Conservation (phyloP, 2,329 filamentous ascomycete genomes). For the Chalara sp. region DNA sequence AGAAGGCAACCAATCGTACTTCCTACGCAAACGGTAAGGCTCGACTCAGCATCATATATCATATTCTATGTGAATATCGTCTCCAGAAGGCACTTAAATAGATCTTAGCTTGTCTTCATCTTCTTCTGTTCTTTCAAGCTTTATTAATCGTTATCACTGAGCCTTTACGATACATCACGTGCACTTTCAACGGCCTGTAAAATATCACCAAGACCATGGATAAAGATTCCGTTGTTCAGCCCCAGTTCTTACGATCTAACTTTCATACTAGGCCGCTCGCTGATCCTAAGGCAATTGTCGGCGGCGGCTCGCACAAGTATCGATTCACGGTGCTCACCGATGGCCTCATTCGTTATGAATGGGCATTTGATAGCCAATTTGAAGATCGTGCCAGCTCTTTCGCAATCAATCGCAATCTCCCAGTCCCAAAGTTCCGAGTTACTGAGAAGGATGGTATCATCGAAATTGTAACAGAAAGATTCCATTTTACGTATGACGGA, state of each 20-base stretch:
- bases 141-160: too few relatives aligned
- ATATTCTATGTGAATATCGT: too few relatives aligned
- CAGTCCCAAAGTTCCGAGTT: constrained; percentile 40
- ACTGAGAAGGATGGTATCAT: constrained; percentile 39
- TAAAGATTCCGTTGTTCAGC: too few relatives aligned
- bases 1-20: too few relatives aligned
- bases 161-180: too few relatives aligned
- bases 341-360: constrained; percentile 53
- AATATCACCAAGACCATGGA: too few relatives aligned
- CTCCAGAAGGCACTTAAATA: too few relatives aligned
- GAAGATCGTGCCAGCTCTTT: constrained; percentile 58
- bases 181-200: too few relatives aligned
- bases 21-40: too few relatives aligned
- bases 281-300: constrained; percentile 37
- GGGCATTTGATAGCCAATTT: constrained; percentile 51
- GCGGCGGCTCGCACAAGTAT: constrained; percentile 37
- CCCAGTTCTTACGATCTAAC: background rate
- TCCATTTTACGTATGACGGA: constrained; percentile 54
- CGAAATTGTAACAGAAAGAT: constrained; percentile 47
- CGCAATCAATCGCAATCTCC: constrained; percentile 46
- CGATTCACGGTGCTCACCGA: constrained; percentile 54
- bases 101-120: too few relatives aligned
- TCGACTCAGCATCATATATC: too few relatives aligned
- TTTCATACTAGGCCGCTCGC: constrained; percentile 37
- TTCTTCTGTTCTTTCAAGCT: too few relatives aligned